Evolutionary conservation across 805 yeast species (phyloP).

Genomic region (Candida ponderosae): DNA sequence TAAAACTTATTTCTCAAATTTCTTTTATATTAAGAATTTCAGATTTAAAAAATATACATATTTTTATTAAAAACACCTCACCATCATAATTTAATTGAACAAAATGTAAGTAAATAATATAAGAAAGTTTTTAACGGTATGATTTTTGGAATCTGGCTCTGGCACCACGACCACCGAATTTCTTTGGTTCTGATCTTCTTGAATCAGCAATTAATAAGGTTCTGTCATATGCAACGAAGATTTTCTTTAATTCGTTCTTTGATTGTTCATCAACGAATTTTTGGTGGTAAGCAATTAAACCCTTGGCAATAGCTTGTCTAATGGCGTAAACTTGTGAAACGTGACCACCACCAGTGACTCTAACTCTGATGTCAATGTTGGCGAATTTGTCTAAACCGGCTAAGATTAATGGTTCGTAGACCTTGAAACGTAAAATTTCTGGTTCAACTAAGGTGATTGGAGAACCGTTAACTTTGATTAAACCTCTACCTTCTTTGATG

Average conservation of each 20-base stretch:
- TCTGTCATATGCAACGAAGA: slow-evolving; percentile 97
- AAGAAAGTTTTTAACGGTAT: slow-evolving; percentile 73
- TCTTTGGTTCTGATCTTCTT: slow-evolving; percentile 99
- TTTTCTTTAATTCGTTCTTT: slow-evolving; percentile 98
- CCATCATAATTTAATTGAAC: too few relatives aligned
- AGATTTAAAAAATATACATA: slow-evolving; percentile 8
- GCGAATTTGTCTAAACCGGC: slow-evolving; percentile 99
- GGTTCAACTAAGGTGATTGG: slow-evolving; percentile 99
- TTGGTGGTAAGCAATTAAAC: slow-evolving; percentile 99
- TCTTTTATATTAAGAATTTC: slow-evolving; percentile 2
- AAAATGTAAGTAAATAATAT: background rate
- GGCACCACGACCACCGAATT: slow-evolving; percentile 99
- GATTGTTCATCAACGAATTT: slow-evolving; percentile 99
- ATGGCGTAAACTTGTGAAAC: slow-evolving; percentile 99
- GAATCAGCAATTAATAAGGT: slow-evolving; percentile 98
- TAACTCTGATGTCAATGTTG: slow-evolving; percentile 96
- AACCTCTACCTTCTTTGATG: slow-evolving; percentile 98
- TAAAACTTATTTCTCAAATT: slow-evolving; percentile 1
- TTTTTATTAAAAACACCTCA: too few relatives aligned
- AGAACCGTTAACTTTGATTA: slow-evolving; percentile 97
- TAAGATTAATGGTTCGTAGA: slow-evolving; percentile 97
- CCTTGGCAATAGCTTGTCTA: slow-evolving; percentile 99
- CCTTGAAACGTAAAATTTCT: slow-evolving; percentile 98
- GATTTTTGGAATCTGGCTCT: slow-evolving; percentile 99
- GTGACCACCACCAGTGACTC: slow-evolving; percentile 99